phyloP scores from a whole-genome alignment of 176 grass and related monocot species.

The Coix lacrymajobi region DNA sequence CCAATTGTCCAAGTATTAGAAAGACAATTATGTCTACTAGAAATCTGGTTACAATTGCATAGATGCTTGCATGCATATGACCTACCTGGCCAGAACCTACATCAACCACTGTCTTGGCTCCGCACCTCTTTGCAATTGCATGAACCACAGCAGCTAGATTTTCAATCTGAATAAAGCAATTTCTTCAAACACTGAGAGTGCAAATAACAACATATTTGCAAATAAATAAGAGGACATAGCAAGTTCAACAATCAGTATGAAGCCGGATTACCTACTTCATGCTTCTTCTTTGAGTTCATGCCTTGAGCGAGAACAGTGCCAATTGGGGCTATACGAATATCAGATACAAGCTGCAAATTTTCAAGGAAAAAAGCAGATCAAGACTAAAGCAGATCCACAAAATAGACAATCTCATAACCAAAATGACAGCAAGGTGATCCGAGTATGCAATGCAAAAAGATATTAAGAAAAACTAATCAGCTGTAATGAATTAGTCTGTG shows the following conservation, averaged over 20 bases:
- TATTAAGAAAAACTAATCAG: not conserved
- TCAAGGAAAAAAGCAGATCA: conserved; percentile 1
- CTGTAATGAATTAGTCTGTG: not conserved
- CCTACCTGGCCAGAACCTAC: conserved; percentile 94
- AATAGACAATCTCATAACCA: not conserved
- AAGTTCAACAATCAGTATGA: conserved; percentile 12
- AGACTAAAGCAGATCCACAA: not conserved
- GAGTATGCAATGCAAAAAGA: not conserved
- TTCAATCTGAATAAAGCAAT: conserved; percentile 53
- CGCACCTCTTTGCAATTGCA: conserved; percentile 36
- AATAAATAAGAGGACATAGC: not conserved
- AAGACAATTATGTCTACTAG: not conserved
- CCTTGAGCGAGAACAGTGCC: conserved; percentile 86
- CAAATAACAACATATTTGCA: not conserved
- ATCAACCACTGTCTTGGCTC: conserved; percentile 72
- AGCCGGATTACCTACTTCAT: conserved; percentile 73
- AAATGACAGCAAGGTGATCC: not conserved
- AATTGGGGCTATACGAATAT: conserved; percentile 53
- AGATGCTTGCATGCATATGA: not conserved
- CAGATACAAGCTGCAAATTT: conserved; percentile 50
- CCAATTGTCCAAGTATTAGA: not conserved
- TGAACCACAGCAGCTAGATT: conserved; percentile 56
- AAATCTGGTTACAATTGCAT: not conserved
- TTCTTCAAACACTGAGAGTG: conserved; percentile 11
- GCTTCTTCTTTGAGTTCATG: conserved; percentile 95